Percentiles rank a stretch among this genome's conserved stretches.
Conservation (phyloP, 306 rosid genomes). For the Dalbergia cultrata region DNA sequence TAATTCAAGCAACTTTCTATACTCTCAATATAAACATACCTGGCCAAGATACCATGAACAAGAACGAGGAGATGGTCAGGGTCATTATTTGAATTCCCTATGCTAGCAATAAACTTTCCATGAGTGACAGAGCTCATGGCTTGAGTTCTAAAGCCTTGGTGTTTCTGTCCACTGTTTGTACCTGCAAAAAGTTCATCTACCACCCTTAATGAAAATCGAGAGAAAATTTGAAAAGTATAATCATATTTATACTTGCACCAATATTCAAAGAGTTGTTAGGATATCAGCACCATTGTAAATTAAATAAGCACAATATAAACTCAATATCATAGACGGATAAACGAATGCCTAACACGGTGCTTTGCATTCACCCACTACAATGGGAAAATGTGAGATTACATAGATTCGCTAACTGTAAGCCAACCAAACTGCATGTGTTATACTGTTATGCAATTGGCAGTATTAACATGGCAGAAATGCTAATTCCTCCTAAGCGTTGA, state of each 20-base stretch:
- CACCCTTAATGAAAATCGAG: conserved; percentile 35
- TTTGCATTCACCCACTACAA: conserved; percentile 9
- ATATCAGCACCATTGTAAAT: not conserved
- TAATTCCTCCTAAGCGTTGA: too few species aligned
- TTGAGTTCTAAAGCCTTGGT: conserved; percentile 64
- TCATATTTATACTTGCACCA: conserved; percentile 29
- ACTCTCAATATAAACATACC: conserved; percentile 58
- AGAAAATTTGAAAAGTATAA: not conserved
- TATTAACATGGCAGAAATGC: too few species aligned
- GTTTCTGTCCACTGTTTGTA: conserved; percentile 60
- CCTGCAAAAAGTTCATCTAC: conserved; percentile 62
- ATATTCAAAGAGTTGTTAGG: conserved; percentile 30
- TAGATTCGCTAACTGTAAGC: not conserved
- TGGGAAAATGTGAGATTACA: not conserved
- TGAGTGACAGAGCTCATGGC: conserved; percentile 67
- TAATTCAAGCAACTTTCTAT: conserved; percentile 16
- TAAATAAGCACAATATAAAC: not conserved
- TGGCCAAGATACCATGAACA: conserved; percentile 96
- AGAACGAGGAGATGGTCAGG: conserved; percentile 97
- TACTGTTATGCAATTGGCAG: not conserved
- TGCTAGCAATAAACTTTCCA: conserved; percentile 57
- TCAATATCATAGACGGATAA: not conserved
- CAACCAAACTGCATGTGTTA: not conserved
- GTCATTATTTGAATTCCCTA: conserved; percentile 50
- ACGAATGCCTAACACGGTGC: not conserved